Base-by-base conservation (phyloP, 2,329 filamentous ascomycete genomes). In the Dactylonectria estremocensis region DNA sequence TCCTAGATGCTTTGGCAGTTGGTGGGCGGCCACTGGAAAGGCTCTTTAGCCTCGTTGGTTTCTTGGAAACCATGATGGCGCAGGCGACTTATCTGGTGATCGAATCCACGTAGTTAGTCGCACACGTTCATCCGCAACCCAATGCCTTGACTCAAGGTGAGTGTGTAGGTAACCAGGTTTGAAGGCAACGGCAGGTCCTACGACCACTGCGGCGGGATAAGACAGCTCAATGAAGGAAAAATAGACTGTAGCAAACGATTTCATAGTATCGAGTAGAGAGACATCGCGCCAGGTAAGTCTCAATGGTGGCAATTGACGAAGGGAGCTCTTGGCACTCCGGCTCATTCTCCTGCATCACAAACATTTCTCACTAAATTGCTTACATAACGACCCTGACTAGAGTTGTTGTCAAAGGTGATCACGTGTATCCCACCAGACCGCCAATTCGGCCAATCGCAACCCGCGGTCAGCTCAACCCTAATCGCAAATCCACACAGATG, bases 21-120 rank as follows among this genome's bases (percentile, higher is more conserved):
- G 90, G 90, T 3, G 88, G 88, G n/a, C 90, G 85, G 14, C 89
- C 87, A 22, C 83, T 82, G 16, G 77, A 72, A 24, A 83, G 78
- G 62, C 82, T 87, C 72, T 85, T 88, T 5, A 79, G 69, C 54
- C 77, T 76, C 62, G 82, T 81, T 60, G 82, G 86, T 77, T 85
- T 88, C 54, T 79, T 83, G 11, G 77, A 72, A 65, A 81, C 83
- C 86, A 89, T 89, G 3, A 10, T 68, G 33, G 20, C 31, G 14
- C n/a, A 46, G 28, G 18, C 2, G 20, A 22, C 18, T 18, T 24
- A 13, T 52, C 11, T 24, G n/a, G 20, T 31, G 5, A 14, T 11
- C 10, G 10, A 40, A 24, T 31, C 52, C 35, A 50, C 28, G n/a
- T 22, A 57, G 6, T 35, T 33, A 6, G 22, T 9, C 22, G 10